Base-by-base conservation (phyloP, 148 eudicot genomes). In the Rhododendron henanense region DNA sequence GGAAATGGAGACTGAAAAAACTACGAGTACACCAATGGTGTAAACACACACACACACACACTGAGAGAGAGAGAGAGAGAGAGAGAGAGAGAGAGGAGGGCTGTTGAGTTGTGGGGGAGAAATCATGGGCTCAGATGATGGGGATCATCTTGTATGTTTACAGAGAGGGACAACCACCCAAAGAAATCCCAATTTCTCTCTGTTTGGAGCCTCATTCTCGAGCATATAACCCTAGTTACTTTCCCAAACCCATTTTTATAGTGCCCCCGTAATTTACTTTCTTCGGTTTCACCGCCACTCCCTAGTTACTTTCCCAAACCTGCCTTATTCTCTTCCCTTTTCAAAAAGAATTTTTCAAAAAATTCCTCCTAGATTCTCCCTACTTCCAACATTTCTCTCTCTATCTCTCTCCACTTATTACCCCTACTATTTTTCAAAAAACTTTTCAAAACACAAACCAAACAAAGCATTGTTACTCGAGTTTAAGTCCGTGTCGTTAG, bases 101-200 rank as follows among this genome's bases (percentile, higher is more conserved):
- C 16, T 69, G 75, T 69, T 69, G 75, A 69, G 13, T 69, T 69
- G 75, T 69, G 21, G 37, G 35, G 37, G 75, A 25, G 37, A 69
- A 69, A 69, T 69, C 75, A 69, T 69, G 35, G 37, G 75, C 75
- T 69, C 37, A 13, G 75, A 69, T 25, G 75, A 69, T 69, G 10
- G 4, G 74, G 74, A 69, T 69, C 74, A 28, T 69, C 74, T 19
- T 25, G 31, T 1, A 21, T 25, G 15, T 28, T 10, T 69, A 13
- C 75, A 69, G 75, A 69, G 75, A 69, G 75, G 35, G 75, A 4
- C 75, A 69, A 69, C 75, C 75, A 10, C 75, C 75, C 75, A 31
- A 28, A 3, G 37, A 69, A 69, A 69, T 37, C 33, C 76, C 16
- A 11, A 31, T 71, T 25, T 71, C 39, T 71, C 76, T 71, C 76